A percentile compares a stretch with the other conserved stretches of the same genome.
Evolutionary conservation across 768 basidiomycete species (phyloP).

Genomic region (Podaxis carcinomalis): DNA sequence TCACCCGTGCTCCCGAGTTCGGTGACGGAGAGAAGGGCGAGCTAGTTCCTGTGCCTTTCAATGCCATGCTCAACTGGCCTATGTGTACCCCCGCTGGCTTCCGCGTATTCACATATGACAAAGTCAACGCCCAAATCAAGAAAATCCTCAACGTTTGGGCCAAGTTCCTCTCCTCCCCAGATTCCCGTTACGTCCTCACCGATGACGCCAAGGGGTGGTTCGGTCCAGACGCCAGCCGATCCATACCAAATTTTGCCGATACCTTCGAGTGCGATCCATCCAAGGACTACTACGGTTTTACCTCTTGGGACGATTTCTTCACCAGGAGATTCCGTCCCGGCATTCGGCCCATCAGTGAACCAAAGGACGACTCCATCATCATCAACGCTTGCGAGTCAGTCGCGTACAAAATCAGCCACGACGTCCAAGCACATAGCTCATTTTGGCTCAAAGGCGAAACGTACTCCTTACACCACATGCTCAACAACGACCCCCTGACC

Average conservation of each 20-base stretch:
- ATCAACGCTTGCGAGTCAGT: conserved; percentile 53
- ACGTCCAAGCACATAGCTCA: conserved; percentile 37
- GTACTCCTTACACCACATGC: conserved; percentile 57
- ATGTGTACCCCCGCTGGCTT: conserved; percentile 16
- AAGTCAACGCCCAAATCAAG: conserved; percentile 17
- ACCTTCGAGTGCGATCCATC: conserved; percentile 37
- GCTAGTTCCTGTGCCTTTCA: conserved; percentile 8
- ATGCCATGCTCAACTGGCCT: conserved; percentile 13
- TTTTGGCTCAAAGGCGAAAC: conserved; percentile 64
- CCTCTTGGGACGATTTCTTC: conserved; percentile 56
- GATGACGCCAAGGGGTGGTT: conserved; percentile 24
- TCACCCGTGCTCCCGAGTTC: conserved; percentile 4
- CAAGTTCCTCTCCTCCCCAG: conserved; percentile 36
- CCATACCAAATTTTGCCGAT: conserved; percentile 26
- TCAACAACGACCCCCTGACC: conserved; percentile 35
- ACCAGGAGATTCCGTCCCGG: conserved; percentile 34
- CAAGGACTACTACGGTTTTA: conserved; percentile 39
- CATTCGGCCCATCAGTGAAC: conserved; percentile 33
- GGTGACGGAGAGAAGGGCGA: background rate
- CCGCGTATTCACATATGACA: conserved; percentile 15
- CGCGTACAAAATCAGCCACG: conserved; percentile 29
- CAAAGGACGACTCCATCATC: conserved; percentile 29
- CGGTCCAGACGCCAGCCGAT: conserved; percentile 21
- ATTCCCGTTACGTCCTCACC: conserved; percentile 35
- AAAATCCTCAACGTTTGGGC: conserved; percentile 44